Percentiles rank a stretch among this genome's conserved stretches.
Evolutionary conservation across 257 asterid genomes (phyloP).

Genomic region (Linaria vulgaris): DNA sequence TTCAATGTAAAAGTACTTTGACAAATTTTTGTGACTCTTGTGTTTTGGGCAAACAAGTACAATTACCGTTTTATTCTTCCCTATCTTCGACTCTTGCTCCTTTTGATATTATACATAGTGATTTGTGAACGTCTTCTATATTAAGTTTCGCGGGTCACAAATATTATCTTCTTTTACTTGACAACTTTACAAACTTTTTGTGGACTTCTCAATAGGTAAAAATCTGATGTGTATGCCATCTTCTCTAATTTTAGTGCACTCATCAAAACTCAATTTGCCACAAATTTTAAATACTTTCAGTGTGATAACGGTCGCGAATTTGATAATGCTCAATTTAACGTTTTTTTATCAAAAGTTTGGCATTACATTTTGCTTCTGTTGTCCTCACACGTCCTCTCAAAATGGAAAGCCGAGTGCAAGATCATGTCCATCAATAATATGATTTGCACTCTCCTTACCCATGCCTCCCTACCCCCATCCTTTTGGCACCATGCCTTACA

Average conservation of each 20-base stretch:
- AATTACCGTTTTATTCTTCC: neutral
- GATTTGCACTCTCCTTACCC: neutral
- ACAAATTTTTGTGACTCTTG: neutral
- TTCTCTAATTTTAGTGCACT: neutral
- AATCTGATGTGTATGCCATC: too few relatives aligned
- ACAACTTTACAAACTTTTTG: too few relatives aligned
- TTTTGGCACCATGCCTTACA: neutral
- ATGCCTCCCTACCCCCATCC: neutral
- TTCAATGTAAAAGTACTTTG: too few relatives aligned
- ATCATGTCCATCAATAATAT: neutral
- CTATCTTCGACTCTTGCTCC: neutral
- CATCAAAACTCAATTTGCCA: neutral
- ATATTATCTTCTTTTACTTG: too few relatives aligned
- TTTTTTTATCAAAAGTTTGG: neutral
- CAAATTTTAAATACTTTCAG: neutral
- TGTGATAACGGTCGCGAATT: too few relatives aligned
- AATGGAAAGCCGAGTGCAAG: slow-evolving; percentile 9
- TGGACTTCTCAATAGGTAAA: too few relatives aligned
- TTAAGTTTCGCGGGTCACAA: too few relatives aligned
- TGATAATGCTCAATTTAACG: too few relatives aligned
- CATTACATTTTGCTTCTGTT: neutral
- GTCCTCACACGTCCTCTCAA: too few relatives aligned
- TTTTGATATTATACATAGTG: neutral
- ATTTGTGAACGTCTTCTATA: too few relatives aligned
- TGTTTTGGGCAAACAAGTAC: neutral